Evolutionary conservation across 2,329 filamentous ascomycete genomes (phyloP).

Genomic region (Colletotrichum sp.): DNA sequence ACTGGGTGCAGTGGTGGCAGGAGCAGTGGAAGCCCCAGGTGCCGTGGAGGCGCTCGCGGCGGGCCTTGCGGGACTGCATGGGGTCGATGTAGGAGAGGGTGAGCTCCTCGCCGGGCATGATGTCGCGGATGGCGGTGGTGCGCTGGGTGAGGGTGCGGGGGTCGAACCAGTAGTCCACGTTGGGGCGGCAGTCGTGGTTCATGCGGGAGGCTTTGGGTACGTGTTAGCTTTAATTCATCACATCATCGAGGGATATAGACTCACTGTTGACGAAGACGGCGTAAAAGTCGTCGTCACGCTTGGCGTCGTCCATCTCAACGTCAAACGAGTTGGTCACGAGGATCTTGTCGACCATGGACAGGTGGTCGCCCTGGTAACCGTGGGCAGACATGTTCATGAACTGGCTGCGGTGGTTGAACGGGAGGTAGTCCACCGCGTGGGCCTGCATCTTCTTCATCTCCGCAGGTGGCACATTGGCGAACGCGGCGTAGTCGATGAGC

Average conservation of each 20-base stretch:
- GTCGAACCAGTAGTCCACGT: conserved; percentile 49
- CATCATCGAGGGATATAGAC: background rate
- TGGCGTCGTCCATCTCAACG: conserved; percentile 34
- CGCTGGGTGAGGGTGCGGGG: conserved; percentile 41
- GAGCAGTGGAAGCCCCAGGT: conserved; percentile 47
- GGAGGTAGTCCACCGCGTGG: conserved; percentile 34
- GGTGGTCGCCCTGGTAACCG: conserved; percentile 26
- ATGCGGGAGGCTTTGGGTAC: conserved; percentile 37
- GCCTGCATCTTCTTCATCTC: conserved; percentile 35
- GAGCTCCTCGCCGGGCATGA: conserved; percentile 46
- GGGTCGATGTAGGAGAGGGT: conserved; percentile 48
- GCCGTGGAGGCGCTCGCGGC: conserved; percentile 32
- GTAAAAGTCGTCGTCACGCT: conserved; percentile 35
- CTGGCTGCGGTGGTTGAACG: conserved; percentile 30
- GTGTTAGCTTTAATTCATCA: background rate
- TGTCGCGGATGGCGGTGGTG: conserved; percentile 42
- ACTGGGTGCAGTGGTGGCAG: conserved; percentile 42
- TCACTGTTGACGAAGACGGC: conserved; percentile 43
- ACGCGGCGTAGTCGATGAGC: conserved; percentile 44
- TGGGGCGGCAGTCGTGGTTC: conserved; percentile 52
- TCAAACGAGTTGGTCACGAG: conserved; percentile 44
- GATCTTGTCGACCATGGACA: conserved; percentile 38
- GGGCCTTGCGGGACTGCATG: conserved; percentile 30
- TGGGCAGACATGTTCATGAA: conserved; percentile 44
- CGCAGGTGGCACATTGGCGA: conserved; percentile 30